Evolutionary conservation across 2,329 filamentous ascomycete genomes (phyloP).

Genomic region (Dothistroma pini): DNA sequence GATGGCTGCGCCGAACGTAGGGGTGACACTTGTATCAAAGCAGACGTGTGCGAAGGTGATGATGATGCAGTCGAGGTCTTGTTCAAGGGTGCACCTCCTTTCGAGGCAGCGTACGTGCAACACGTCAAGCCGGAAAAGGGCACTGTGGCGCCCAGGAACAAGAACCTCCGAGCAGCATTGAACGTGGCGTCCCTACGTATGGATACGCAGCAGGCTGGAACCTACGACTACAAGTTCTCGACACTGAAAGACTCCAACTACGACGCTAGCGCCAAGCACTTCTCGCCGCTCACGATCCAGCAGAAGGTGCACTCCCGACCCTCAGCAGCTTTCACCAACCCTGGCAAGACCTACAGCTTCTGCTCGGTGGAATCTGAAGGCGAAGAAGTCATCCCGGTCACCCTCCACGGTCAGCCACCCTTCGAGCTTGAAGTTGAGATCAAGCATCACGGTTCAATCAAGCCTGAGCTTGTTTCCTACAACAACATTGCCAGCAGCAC

Average conservation of each 20-base stretch:
- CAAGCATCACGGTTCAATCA: slow-evolving; percentile 78
- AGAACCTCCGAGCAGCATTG: slow-evolving; percentile 72
- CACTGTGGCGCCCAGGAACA: slow-evolving; percentile 58
- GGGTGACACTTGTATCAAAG: slow-evolving; percentile 62
- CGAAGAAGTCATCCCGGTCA: slow-evolving; percentile 85
- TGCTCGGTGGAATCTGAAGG: slow-evolving; percentile 75
- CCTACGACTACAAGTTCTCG: slow-evolving; percentile 81
- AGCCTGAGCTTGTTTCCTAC: slow-evolving; percentile 76
- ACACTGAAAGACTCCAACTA: slow-evolving; percentile 84
- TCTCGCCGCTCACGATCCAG: slow-evolving; percentile 65
- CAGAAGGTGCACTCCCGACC: slow-evolving; percentile 85
- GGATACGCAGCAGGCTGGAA: slow-evolving; percentile 78
- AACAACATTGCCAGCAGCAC: slow-evolving; percentile 70
- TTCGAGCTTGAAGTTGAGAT: slow-evolving; percentile 91
- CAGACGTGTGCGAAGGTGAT: slow-evolving; percentile 89
- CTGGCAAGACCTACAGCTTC: slow-evolving; percentile 92
- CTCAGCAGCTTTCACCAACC: slow-evolving; percentile 74
- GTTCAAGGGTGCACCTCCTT: slow-evolving; percentile 75
- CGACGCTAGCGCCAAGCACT: slow-evolving; percentile 64
- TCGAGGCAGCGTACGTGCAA: slow-evolving; percentile 76
- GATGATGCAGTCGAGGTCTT: slow-evolving; percentile 82
- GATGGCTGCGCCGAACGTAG: slow-evolving; percentile 57
- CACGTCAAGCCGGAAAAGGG: slow-evolving; percentile 67
- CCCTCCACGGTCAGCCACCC: slow-evolving; percentile 75
- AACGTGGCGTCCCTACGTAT: slow-evolving; percentile 74